A percentile compares a stretch with the other conserved stretches of the same genome.
Conservation (phyloP, 176 grass and related monocot genomes). For the Oryza glaberrima region DNA sequence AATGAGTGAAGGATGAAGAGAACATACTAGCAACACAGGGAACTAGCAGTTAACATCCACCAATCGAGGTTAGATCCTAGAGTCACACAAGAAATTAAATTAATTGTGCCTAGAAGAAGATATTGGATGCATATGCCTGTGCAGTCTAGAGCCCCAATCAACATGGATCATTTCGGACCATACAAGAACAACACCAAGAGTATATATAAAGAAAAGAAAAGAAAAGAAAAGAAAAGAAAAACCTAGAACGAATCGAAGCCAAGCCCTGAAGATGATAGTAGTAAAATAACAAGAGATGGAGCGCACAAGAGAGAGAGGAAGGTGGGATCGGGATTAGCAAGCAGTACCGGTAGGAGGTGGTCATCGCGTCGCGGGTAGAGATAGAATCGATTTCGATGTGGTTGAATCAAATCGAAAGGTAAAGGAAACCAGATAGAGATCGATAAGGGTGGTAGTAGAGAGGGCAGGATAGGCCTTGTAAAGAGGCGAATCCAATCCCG, state of each 20-base stretch:
- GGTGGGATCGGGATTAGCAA: too few species aligned
- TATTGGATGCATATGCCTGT: background rate
- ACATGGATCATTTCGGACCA: background rate
- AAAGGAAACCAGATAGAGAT: too few species aligned
- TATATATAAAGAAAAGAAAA: too few species aligned
- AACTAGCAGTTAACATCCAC: background rate
- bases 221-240: background rate
- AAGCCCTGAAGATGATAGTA: background rate
- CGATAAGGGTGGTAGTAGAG: too few species aligned
- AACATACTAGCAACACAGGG: background rate
- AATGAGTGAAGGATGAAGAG: background rate
- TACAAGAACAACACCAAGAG: background rate
- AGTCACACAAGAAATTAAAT: background rate
- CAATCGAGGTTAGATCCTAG: background rate
- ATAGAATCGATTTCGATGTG: background rate
- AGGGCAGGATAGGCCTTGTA: too few species aligned
- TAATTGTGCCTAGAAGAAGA: background rate
- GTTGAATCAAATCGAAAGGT: too few species aligned
- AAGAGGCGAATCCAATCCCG: too few species aligned
- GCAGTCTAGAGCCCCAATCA: background rate
- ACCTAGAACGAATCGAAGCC: background rate
- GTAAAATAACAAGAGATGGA: background rate
- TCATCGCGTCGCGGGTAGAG: constrained; percentile 15
- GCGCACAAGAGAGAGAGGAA: background rate
- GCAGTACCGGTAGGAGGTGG: background rate